Evolutionary conservation across 495 filamentous ascomycete species (phyloP), one percentile per base, ranked within the genome.

Genomic region (Parathielavia appendiculata): DNA sequence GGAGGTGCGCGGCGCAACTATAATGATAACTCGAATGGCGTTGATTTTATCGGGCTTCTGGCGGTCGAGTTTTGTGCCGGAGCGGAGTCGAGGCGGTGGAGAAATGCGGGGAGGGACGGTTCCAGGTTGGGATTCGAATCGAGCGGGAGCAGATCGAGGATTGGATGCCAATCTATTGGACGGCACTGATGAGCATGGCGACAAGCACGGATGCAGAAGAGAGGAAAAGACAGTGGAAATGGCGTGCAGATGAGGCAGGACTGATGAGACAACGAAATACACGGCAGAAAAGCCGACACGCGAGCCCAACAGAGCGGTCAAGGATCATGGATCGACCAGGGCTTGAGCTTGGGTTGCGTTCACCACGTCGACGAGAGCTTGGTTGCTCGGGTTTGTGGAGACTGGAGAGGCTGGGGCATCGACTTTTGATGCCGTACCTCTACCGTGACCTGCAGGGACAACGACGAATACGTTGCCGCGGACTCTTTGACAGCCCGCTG

Each of bases 221-320:
- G 49, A 12, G 56, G 26, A 26, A 53, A 32, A 34, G 39, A 32
- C 17, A 16, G 26, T 8, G 46, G 40, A 17, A 39, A 40, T 38
- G 39, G 23, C 47, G 48, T 46, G 58, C 45, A 51, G 35, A 26
- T 20, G 54, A 19, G 14, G 46, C 22, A 23, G 36, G 17, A 6
- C 39, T 20, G 12, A 30, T 54, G 30, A 54, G 50, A 26, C n/a
- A 17, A 57, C 10, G 26, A 30, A 6, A 30, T 30, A 45, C 52
- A 54, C 47, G 19, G 16, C 22, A 45, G 26, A 34, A 53, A 51
- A 50, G 46, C 52, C 51, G 57, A 23, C 26, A 30, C 51, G 52
- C 20, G 57, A 51, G 48, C 57, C 61, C 57, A 40, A 49, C 22
- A 32, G 57, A 50, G 61, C 61, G 57, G 56, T 63, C 57, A 56